Percentiles rank a stretch among this genome's conserved stretches.
Evolutionary conservation across 2,329 filamentous ascomycete species (phyloP).

Genomic region (Fusarium floridanum): DNA sequence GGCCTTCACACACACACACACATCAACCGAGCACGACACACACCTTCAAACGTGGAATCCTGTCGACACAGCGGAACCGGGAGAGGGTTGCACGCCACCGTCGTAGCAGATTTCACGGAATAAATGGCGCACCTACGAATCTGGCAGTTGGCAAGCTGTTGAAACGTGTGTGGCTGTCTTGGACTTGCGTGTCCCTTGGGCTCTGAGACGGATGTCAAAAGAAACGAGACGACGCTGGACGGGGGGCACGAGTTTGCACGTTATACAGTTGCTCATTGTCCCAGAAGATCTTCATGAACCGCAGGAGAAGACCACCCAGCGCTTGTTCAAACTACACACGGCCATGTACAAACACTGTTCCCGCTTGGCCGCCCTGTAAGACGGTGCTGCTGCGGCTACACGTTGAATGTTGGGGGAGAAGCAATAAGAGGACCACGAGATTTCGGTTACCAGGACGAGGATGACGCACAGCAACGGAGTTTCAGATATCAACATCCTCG

Average conservation of each 20-base stretch:
- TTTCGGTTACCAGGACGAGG: conserved; percentile 7
- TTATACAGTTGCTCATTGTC: conserved; percentile 7
- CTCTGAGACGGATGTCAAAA: not conserved
- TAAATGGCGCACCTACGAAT: conserved; percentile 39
- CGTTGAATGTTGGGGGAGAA: conserved; percentile 4
- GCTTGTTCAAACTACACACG: not conserved
- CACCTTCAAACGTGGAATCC: conserved; percentile 18
- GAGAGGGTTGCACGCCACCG: conserved; percentile 39
- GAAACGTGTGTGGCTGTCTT: conserved; percentile 7
- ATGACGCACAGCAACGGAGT: not conserved
- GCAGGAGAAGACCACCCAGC: not conserved
- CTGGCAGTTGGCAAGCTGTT: conserved; percentile 12
- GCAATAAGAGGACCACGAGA: not conserved
- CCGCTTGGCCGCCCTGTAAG: not conserved
- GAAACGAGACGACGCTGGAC: not conserved
- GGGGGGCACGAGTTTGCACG: not conserved
- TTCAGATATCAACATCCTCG: conserved; percentile 5
- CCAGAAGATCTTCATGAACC: not conserved
- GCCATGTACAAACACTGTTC: not conserved
- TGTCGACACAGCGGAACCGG: conserved; percentile 8
- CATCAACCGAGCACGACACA: conserved; percentile 29
- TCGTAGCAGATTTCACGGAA: conserved; percentile 22
- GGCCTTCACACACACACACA: too few species aligned
- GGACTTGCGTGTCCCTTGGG: not conserved
- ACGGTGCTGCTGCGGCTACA: not conserved